Conservation (phyloP, 345 rosid species). For the Aurinia saxatilis region DNA sequence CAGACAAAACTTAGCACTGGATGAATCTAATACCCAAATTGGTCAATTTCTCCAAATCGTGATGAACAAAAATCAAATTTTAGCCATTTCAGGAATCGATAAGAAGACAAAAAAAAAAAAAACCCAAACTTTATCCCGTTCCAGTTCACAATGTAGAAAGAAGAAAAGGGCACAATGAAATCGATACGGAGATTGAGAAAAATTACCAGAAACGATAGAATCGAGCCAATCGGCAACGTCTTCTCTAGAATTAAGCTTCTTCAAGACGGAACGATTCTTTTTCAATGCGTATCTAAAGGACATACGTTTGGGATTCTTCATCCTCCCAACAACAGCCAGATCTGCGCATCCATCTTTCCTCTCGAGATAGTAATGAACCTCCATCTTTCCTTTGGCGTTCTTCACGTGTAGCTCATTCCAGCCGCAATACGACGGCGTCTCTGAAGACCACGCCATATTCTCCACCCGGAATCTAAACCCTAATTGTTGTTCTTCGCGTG, state of each 20-base stretch:
- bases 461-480: slow-evolving; percentile 14
- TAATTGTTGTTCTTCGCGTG: not conserved
- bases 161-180: not conserved
- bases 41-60: not conserved
- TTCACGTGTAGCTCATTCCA: slow-evolving; percentile 66
- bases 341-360: slow-evolving; percentile 48
- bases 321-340: slow-evolving; percentile 69
- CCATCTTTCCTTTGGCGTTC: slow-evolving; percentile 46
- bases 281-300: slow-evolving; percentile 41
- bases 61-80: too few relatives aligned
- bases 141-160: not conserved
- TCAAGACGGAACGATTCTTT: slow-evolving; percentile 26
- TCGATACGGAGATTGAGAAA: not conserved
- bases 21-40: too few relatives aligned
- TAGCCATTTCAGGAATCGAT: not conserved
- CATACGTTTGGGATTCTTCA: slow-evolving; percentile 46
- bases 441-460: slow-evolving; percentile 30
- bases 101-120: too few relatives aligned
- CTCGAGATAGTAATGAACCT: slow-evolving; percentile 58
- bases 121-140: not conserved
- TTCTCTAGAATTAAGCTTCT: slow-evolving; percentile 42
- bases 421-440: slow-evolving; percentile 37
- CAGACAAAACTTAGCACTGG: too few relatives aligned
- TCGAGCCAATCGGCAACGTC: slow-evolving; percentile 65
- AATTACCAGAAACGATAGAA: slow-evolving; percentile 59